A percentile compares a stretch with the other conserved stretches of the same genome.
phyloP scores from a whole-genome alignment of 306 rosid species.

The Myrica gale region DNA sequence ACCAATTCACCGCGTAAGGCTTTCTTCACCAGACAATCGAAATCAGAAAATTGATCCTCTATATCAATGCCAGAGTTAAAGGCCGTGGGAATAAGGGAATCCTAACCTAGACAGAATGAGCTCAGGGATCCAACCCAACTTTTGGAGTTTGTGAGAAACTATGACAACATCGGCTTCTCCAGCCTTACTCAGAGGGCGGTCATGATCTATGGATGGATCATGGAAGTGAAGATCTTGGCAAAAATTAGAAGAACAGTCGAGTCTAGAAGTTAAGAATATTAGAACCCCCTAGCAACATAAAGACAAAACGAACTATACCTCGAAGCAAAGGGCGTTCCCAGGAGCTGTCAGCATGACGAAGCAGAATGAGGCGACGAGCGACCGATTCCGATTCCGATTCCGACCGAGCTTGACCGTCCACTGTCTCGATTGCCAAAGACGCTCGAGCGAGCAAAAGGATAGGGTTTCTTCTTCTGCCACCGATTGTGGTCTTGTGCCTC shows the following conservation, averaged over 20 bases:
- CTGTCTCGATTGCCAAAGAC: slow-evolving; percentile 50
- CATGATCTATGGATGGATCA: slow-evolving; percentile 71
- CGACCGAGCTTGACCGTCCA: slow-evolving; percentile 41
- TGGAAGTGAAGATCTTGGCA: slow-evolving; percentile 12
- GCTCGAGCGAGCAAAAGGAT: slow-evolving; percentile 34
- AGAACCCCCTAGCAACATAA: neutral
- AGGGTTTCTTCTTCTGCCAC: slow-evolving; percentile 33
- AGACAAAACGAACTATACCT: slow-evolving; percentile 34
- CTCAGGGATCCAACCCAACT: slow-evolving; percentile 92
- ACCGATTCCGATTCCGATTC: slow-evolving; percentile 35
- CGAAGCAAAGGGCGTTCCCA: slow-evolving; percentile 65
- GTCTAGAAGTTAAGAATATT: slow-evolving; percentile 10
- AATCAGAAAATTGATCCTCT: neutral
- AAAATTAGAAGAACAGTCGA: neutral
- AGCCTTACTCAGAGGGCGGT: slow-evolving; percentile 83
- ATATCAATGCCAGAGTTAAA: slow-evolving; percentile 11
- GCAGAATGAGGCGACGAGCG: slow-evolving; percentile 90
- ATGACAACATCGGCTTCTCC: slow-evolving; percentile 69
- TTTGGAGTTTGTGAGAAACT: slow-evolving; percentile 67
- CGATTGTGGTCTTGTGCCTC: neutral
- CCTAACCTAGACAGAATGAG: slow-evolving; percentile 86
- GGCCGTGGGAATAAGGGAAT: slow-evolving; percentile 11
- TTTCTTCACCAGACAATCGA: slow-evolving; percentile 16
- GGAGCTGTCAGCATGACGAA: slow-evolving; percentile 85
- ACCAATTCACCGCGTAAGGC: slow-evolving; percentile 29